Conservation (phyloP, 768 basidiomycete genomes). For the Megacollybia marginata region DNA sequence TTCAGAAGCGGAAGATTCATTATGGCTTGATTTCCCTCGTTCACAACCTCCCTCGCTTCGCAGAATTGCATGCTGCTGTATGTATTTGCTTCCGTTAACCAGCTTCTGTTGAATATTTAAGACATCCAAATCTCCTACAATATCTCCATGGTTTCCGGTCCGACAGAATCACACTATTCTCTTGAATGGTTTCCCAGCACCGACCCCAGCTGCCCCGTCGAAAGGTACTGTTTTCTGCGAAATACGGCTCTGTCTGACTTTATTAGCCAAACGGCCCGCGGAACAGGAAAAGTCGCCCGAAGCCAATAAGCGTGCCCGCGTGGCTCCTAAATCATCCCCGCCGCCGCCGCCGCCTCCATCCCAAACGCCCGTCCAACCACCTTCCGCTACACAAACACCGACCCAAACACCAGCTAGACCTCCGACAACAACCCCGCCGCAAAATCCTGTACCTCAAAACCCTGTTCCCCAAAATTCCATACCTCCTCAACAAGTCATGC, state of each 20-base stretch:
- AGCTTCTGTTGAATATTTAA: not conserved
- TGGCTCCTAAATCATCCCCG: conserved; percentile 18
- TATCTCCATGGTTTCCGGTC: conserved; percentile 52
- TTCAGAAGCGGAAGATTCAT: conserved; percentile 53
- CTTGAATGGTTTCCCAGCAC: conserved; percentile 39
- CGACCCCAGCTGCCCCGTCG: conserved; percentile 23
- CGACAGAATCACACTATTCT: conserved; percentile 36
- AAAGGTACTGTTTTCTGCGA: conserved; percentile 13
- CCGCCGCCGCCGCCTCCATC: conserved; percentile 13
- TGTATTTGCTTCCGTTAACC: conserved; percentile 10
- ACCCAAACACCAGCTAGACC: not conserved
- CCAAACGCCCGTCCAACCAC: conserved; percentile 9
- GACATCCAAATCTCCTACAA: conserved; percentile 10
- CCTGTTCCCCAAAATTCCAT: not conserved
- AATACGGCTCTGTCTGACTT: not conserved
- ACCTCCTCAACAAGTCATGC: not conserved
- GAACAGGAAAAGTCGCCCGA: conserved; percentile 40
- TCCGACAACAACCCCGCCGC: not conserved
- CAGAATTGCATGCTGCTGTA: conserved; percentile 45
- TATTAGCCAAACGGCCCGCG: conserved; percentile 34
- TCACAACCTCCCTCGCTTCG: conserved; percentile 35
- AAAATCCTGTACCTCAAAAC: not conserved
- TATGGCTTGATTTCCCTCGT: conserved; percentile 43
- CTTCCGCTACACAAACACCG: not conserved
- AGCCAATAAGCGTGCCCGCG: conserved; percentile 31